A percentile compares a stretch with the other conserved stretches of the same genome.
These are phyloP conservation scores for Ogataea degrootiae DNA, from an alignment of 805 yeast species.

Conservation along the genomic window DNA sequence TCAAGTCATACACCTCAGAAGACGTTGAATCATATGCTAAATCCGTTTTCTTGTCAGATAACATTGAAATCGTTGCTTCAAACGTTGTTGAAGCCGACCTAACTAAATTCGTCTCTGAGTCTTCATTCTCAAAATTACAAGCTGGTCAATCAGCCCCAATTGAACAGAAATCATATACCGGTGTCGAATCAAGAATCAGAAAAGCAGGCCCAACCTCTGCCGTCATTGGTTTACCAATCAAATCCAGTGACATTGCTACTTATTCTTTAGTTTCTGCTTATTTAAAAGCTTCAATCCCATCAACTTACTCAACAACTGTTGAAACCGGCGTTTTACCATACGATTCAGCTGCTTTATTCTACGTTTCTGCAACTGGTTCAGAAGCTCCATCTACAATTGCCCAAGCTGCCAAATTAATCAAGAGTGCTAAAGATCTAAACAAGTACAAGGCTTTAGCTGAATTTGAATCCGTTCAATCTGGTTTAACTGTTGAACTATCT, in stretches of 20 bases:
- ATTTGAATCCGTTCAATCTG: constrained; percentile 38
- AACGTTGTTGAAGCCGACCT: constrained; percentile 75
- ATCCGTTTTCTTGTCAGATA: constrained; percentile 62
- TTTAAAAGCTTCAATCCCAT: constrained; percentile 44
- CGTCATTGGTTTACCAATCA: constrained; percentile 76
- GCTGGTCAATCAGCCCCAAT: constrained; percentile 40
- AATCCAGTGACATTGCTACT: constrained; percentile 56
- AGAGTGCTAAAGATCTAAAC: constrained; percentile 51
- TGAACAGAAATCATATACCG: constrained; percentile 42
- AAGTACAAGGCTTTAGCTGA: constrained; percentile 54
- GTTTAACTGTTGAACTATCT: constrained; percentile 33
- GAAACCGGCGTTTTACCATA: constrained; percentile 56
- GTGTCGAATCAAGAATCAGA: constrained; percentile 67
- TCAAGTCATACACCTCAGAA: constrained; percentile 50
- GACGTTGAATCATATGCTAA: constrained; percentile 65
- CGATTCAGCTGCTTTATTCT: constrained; percentile 78
- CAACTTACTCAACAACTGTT: constrained; percentile 51
- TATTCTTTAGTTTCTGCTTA: constrained; percentile 69
- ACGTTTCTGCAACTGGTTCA: constrained; percentile 57
- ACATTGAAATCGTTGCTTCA: constrained; percentile 65
- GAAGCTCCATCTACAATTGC: constrained; percentile 42
- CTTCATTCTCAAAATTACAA: constrained; percentile 60
- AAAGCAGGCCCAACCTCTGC: constrained; percentile 63
- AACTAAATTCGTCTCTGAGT: constrained; percentile 58
- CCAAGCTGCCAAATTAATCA: constrained; percentile 12